phyloP scores from a whole-genome alignment of 768 basidiomycete genomes.

The Leccinum pellstonianum region DNA sequence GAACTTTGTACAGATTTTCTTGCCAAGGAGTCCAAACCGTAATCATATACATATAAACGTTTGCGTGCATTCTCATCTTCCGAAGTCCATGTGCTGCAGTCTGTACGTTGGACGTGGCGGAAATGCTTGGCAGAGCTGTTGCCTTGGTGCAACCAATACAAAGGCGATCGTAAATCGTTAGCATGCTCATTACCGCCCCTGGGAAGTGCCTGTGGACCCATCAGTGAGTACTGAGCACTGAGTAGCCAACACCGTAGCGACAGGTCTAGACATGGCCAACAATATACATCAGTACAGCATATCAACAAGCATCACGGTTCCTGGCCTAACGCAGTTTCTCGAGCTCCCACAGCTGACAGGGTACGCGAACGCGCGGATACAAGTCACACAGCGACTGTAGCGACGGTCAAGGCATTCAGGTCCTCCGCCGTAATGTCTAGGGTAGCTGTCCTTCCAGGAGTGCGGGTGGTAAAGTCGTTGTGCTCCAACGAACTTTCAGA shows the following conservation, averaged over 20 bases:
- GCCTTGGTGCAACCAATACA: no score
- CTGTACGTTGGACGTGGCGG: no score
- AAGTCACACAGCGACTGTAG: not conserved
- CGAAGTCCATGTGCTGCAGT: no score
- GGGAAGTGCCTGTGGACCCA: not conserved
- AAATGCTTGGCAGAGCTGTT: no score
- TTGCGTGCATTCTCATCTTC: no score
- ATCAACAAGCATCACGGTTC: not conserved
- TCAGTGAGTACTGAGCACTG: not conserved
- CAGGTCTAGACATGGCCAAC: not conserved
- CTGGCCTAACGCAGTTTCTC: not conserved
- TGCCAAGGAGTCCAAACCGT: no score
- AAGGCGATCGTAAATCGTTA: no score
- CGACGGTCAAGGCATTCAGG: not conserved
- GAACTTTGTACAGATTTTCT: no score
- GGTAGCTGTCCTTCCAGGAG: not conserved
- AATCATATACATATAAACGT: no score
- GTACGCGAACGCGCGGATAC: not conserved
- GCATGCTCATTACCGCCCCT: not conserved
- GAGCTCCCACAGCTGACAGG: not conserved
- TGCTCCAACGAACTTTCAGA: not conserved
- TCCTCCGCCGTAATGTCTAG: constrained; percentile 9
- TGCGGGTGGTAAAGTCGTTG: constrained; percentile 14
- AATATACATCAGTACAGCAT: not conserved
- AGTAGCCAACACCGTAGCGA: not conserved